Evolutionary conservation across 257 asterid genomes (phyloP), one percentile per base, ranked within the genome.

Genomic region (Nicotiana obtusifolia): DNA sequence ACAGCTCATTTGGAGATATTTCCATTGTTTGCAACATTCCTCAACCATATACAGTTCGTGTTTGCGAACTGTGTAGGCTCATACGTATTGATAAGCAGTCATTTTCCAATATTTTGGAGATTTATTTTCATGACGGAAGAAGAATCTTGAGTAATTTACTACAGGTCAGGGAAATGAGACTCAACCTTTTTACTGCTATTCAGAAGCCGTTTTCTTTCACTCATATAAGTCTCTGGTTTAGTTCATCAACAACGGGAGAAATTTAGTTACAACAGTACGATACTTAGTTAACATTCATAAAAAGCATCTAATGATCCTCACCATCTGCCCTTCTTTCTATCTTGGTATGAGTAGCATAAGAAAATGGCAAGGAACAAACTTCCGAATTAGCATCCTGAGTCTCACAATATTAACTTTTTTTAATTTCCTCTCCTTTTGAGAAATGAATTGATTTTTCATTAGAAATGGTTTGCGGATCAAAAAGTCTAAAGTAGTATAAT

Each of bases 11-110:
- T 64, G 99, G 99, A 69, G 95, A 90, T 65, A 84, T 92, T 81
- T 89, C 99, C 77, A 86, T 94, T 47, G 93, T 95, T 61, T 94
- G 98, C 91, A 95, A 95, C 88, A 86, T 95, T 82, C 98, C 98
- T 80, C 99, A 95, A 88, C 98, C 98, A 37, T 94, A 91, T 73
- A 91, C 99, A n/a, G 94, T 95, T 68, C 97, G 97, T 7, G 99
- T 94, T 19, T 87, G 91, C 66, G 97, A 92, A 84, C 83, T 95
- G 8, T 95, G 97, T 78, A 84, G 96, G 61, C 95, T 95, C 73
- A 82, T 95, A n/a, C 92, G 98, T 57, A 89, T 95, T 53, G 99
- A 95, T 82, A 95, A 90, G 78, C 98, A 92, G 83, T 88, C 99
- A 41, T 91, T 95, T 81, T 87, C 97, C 80, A 90, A 90, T 85